Evolutionary conservation across 2,329 filamentous ascomycete species (phyloP), one percentile per base, ranked within the genome.

Genomic region (Sclerotinia nivalis): DNA sequence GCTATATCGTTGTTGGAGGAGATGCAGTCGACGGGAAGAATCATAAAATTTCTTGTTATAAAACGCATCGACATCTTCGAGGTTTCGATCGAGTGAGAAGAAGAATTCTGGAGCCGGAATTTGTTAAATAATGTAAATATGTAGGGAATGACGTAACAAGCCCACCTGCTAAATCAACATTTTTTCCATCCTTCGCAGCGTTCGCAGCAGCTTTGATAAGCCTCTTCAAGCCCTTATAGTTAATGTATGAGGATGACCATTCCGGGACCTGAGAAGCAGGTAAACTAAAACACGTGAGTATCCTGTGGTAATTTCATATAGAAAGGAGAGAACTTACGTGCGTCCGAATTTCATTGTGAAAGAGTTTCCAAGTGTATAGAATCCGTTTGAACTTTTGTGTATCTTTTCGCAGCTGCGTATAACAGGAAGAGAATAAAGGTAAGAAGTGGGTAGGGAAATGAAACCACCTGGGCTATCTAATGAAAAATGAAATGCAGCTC

Each of bases 11-110:
- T 96, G 93, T 80, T 96, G 90, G 37, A 98, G 85, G 20, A 97
- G 87, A 75, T 93, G 93, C 74, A 98, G 84, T 49, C 95, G 90
- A 71, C 96, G 91, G 50, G 91, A 89, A 72, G 91, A 91, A 76
- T 98, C 95, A 72, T 89, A 87, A 78, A 93, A 93, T 80, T 97
- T 97, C 80, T 94, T 96, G 83, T 97, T 97, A 84, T 97, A 98
- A 81, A 99, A 98, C 66, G 88, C 88, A 81, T 97, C 93, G 80
- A 99, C 95, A 81, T 97, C 92, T 84, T 99, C 96, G 78, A 99
- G 90, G 79, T 98, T 97, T 76, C 96, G 92, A 80, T 99, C 96
- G 80, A 99, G 89, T 73, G 91, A 92, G 81, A 95, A 97, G 84
- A 97, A 97, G 86, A 99, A 97, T 81, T 94, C 96, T 97, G 83